phyloP scores from a whole-genome alignment of 371 early-diverging fungal species.

The Fennellomyces sp. region DNA sequence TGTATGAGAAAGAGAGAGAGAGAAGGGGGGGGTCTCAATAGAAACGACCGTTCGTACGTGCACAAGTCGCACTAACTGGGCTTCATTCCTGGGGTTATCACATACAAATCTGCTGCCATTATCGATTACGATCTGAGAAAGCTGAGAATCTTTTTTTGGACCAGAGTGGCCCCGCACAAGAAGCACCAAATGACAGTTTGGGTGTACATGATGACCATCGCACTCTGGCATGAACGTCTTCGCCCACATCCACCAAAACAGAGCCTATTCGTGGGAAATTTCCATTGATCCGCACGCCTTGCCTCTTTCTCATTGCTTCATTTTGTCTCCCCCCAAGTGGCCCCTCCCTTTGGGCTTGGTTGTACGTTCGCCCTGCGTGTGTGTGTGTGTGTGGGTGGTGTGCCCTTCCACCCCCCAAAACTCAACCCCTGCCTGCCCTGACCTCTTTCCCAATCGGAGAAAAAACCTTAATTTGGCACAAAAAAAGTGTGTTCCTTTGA shows the following conservation, averaged over 20 bases:
- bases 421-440: not conserved
- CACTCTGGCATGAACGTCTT: not conserved
- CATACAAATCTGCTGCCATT: not conserved
- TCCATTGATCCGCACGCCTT: not conserved
- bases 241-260: too few species aligned
- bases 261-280: constrained; percentile 1
- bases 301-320: not conserved
- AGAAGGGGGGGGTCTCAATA: not conserved
- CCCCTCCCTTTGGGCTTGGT: not conserved
- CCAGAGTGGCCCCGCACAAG: not conserved
- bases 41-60: not conserved
- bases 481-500: too few species aligned
- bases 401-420: not conserved
- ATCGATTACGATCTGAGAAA: constrained; percentile 5
- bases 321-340: not conserved
- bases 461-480: not conserved
- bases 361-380: too few species aligned
- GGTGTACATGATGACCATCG: not conserved
- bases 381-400: too few species aligned
- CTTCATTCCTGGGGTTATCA: constrained; percentile 5
- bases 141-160: not conserved
- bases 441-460: not conserved
- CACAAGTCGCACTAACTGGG: constrained; percentile 3
- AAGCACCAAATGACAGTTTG: not conserved
- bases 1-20: too few species aligned